Base-by-base conservation (phyloP, 768 basidiomycete genomes). In the Suillus paluster region DNA sequence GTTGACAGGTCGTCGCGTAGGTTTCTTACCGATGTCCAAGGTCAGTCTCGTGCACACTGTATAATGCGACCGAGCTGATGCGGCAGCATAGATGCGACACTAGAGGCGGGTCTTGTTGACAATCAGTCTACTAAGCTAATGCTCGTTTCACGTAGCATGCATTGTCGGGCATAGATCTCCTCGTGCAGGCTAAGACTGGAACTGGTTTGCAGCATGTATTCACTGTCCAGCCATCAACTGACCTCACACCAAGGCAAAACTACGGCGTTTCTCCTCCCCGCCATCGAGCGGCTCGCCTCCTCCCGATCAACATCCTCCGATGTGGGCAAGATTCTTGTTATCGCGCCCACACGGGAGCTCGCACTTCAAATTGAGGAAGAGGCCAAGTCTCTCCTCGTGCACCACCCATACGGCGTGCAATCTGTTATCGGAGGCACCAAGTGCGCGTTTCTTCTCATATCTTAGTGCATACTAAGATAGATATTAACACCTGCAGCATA, bases 331-430 rank as follows among this genome's bases (percentile, higher is more conserved):
- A 83, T 87, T 42, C 81, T 88, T 27, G 83, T 92, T 2, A 66
- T 92, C 33, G 88, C 90, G 4, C 91, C 91, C 0, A 92, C 91
- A 1, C 81, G 90, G 61, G 91, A 92, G 70, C 74, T 92, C 38
- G 90, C 89, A 2, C 83, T 86, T 82, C 78, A 84, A 63, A 83
- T 91, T 52, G 80, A 85, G 59, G 86, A 88, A 68, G 82, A 88
- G 69, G 91, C 90, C 4, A 76, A 77, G n/a, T 68, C 68, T 9
- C 73, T 86, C 8, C 63, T 86, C 21, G 61, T 60, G 41, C 75
- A 78, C 34, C 81, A 80, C 58, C 72, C 67, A 19, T 80, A 80
- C 62, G 73, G 70, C n/a, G 82, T 83, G 3, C 77, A 80, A 52
- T 74, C 77, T 38, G 82, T 82, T 23, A 86, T 88, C 10, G 87